Evolutionary conservation across 176 grass and related monocot genomes (phyloP), one percentile per base, ranked within the genome.

Genomic region (Carex myosuroides): DNA sequence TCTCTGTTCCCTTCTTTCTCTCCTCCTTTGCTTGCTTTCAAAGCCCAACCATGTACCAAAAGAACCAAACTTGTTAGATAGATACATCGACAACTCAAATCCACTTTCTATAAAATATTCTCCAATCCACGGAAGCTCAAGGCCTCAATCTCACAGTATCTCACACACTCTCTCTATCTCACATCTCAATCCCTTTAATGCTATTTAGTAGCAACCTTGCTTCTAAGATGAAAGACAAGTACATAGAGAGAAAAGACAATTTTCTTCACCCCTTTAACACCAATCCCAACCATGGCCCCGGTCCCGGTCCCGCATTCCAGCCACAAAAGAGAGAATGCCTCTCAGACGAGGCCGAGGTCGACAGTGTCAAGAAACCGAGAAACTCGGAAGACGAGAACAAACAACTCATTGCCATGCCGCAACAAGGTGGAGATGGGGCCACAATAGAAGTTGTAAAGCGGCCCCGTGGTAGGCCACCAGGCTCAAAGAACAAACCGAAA

Each of bases 401-500:
- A 42, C 32, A 80, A 79, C 88, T 70, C 59, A 70, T 66, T 44
- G 80, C 56, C 60, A 55, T 44, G 44, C 79, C 57, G 6, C 73
- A 41, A 2, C 87, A 46, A 30, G 80, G 46, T 1, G 89, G 87
- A 5, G 88, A 99, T 42, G 97, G 90, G 11, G 89, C 96, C 65
- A 93, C 88, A 69, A 86, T 95, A 54, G 96, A 95, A 91, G 65
- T 88, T 64, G 57, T 70, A n/a, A 95, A 92, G 86, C 90, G 92
- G 71, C 86, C 88, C 39, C 30, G 96, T 17, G 96, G 96, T 29
- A 86, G 93, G 0, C 96, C 96, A 11, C 93, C 83, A 44, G 96
- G 96, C 44, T 99, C 96, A 46, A 99, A 99, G 91, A 99, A 99
- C 88, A 89, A 86, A 88, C 93, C 93, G 0, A 99, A 95, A 88